These are phyloP conservation scores for Phytopythium mirpurense DNA, from an alignment of 352 stramenopile genomes.

Conservation along the genomic window DNA sequence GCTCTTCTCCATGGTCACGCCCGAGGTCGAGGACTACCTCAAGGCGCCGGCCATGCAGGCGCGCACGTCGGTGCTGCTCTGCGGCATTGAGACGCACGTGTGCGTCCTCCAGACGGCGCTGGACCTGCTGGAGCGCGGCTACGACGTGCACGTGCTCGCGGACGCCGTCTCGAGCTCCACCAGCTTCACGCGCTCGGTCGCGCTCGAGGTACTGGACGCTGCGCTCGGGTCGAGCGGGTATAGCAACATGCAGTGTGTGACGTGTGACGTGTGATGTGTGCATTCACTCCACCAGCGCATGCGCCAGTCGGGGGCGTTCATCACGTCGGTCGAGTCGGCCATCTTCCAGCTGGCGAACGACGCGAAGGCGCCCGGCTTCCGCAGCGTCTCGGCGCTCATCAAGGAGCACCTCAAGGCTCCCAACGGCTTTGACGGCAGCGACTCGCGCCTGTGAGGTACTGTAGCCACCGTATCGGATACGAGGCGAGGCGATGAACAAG, in stretches of 20 bases:
- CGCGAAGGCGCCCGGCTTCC: constrained; percentile 92
- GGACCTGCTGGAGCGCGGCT: constrained; percentile 94
- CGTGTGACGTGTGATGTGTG: no score
- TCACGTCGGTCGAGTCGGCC: constrained; percentile 94
- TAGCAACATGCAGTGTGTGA: no score
- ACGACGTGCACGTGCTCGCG: constrained; percentile 95
- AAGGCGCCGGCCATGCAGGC: constrained; percentile 21
- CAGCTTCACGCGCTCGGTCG: constrained; percentile 89
- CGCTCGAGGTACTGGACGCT: constrained; percentile 86
- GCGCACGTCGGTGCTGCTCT: constrained; percentile 90
- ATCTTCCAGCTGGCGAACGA: constrained; percentile 94
- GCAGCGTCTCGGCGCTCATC: constrained; percentile 90
- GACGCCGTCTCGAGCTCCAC: constrained; percentile 92
- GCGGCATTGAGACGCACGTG: constrained; percentile 96
- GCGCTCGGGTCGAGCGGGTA: no score
- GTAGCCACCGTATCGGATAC: no score
- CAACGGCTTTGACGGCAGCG: constrained; percentile 47
- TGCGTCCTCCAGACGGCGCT: constrained; percentile 96
- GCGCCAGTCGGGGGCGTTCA: constrained; percentile 89
- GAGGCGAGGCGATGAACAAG: no score
- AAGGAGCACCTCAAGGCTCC: constrained; percentile 85
- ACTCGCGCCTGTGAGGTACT: constrained; percentile 4
- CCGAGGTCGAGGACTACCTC: constrained; percentile 87
- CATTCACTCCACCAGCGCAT: no score
- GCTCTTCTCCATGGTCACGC: constrained; percentile 97